Base-by-base conservation (phyloP, 306 rosid genomes). In the Begonia masoniana region DNA sequence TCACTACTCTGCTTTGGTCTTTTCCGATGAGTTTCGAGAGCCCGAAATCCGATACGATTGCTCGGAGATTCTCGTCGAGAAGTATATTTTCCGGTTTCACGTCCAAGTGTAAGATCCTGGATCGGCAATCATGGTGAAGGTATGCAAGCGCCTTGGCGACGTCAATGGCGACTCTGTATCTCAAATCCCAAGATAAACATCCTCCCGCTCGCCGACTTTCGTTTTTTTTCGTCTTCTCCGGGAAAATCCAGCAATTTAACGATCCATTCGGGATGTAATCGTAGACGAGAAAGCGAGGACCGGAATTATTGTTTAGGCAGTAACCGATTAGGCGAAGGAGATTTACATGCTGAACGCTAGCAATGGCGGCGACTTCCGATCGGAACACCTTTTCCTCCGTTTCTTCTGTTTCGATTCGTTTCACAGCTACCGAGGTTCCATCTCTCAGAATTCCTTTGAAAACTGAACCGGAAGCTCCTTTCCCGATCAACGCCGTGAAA, bases 51-150 rank as follows among this genome's bases (percentile, higher is more conserved):
- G 82, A 14, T 1, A 91, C 87, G 7, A 76, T 41, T 0, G 85
- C 97, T 54, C 42, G 66, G 54, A 70, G 80, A 66, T 67, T 64
- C 67, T 80, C 95, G 54, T 91, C 94, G 7, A 91, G 39, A 0
- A 91, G 85, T 10, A 91, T 91, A 49, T 91, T 91, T 64, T 91
- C 97, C 3, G 97, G 97, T 59, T 91, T 91, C 12, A 91, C 92
- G 39, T 91, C 96, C 15, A 91, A 87, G 59, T 91, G 97, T 7
- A 91, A 53, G 56, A 91, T 53, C 55, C 76, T 80, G 1, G 85
- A 78, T 41, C 97, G 61, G 62, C 97, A 91, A 66, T 91, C 95
- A 21, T 76, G 85, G 67, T 91, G 97, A 47, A 91, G 77, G 47
- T 91, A 91, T 16, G 78, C 62, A 12, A 91, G 80, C 8, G 76